A percentile compares a stretch with the other conserved stretches of the same genome.
These are phyloP conservation scores for Wickerhamomyces chaumierensis DNA, from an alignment of 805 yeast genomes.

Conservation along the genomic window DNA sequence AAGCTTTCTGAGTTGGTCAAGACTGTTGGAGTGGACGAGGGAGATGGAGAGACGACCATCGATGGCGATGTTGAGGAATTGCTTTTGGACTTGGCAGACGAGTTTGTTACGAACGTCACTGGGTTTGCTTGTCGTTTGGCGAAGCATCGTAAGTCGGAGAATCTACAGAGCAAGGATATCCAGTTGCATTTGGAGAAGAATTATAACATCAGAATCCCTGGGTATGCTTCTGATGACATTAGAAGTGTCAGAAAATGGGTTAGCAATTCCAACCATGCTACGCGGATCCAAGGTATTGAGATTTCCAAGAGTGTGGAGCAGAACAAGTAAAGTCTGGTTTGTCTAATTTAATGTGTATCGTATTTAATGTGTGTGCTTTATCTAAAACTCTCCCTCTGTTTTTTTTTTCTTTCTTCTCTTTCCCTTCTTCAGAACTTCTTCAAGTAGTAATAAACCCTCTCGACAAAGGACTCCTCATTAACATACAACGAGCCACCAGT, in stretches of 20 bases:
- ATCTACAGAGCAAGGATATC: constrained; percentile 78
- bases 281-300: constrained; percentile 55
- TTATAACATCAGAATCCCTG: constrained; percentile 94
- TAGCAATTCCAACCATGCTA: constrained; percentile 50
- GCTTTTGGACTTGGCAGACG: constrained; percentile 87
- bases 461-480: constrained; percentile 13
- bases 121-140: constrained; percentile 91
- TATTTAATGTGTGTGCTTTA: too few species aligned
- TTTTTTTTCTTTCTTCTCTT: too few species aligned
- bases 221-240: constrained; percentile 84
- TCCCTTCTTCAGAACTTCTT: constrained; percentile 11
- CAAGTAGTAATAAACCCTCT: constrained; percentile 9
- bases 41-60: constrained; percentile 80
- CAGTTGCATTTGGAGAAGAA: constrained; percentile 86
- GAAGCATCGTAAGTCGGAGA: constrained; percentile 83
- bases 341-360: too few species aligned
- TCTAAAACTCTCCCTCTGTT: too few species aligned
- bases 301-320: constrained; percentile 45
- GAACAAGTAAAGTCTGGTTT: constrained; percentile 16
- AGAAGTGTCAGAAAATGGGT: constrained; percentile 65
- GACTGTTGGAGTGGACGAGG: constrained; percentile 75
- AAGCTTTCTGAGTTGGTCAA: constrained; percentile 81
- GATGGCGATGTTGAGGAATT: constrained; percentile 96
- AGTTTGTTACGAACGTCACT: constrained; percentile 83
- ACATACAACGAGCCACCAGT: constrained; percentile 1